Base-by-base conservation (phyloP, 2,329 filamentous ascomycete species). In the Coniochaeta pulveracea region DNA sequence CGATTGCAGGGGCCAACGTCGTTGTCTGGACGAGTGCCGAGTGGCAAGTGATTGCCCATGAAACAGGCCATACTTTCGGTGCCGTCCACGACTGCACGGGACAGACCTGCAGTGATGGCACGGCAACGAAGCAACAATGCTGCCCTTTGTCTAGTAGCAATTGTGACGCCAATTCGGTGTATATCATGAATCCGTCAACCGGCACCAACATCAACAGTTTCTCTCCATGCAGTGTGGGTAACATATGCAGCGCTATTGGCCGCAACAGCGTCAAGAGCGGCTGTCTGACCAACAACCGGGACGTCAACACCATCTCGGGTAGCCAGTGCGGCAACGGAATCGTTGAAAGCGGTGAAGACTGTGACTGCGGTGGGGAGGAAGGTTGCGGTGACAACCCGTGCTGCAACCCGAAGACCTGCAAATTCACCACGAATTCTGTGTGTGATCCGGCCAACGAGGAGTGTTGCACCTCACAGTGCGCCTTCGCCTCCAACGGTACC, bases 171-270 rank as follows among this genome's bases (percentile, higher is more conserved):
- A 62, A 67, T 26, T 79, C 73, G n/a, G 57, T 69, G 38, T 98
- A 76, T 58, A 86, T 98, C 56, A 98, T 98, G 91, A 96, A 96
- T 52, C 91, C 91, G 0, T 91, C 83, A 9, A 91, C 89, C 2
- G 72, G 69, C 10, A 54, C 64, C 7, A 72, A 74, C 36, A 85
- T 95, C 51, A 80, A 69, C 1, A 61, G 69, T 26, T 98, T 98
- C 59, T 95, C 86, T 1, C 71, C 80, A 3, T 98, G 91, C 61
- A 82, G 78, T 16, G 71, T 98, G 43, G 91, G 91, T 42, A 96
- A 96, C 50, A 85, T 98, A 39, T 98, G 91, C 61, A 83, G 82
- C 5, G 86, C 85, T 19, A 67, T 98, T 42, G 76, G 72, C 34
- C 72, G 80, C 37, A 80, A 81, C 48, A 82, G 77, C 40, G 80